phyloP scores from a whole-genome alignment of 78 protist genomes.

The Pelomyxa schiedti region DNA sequence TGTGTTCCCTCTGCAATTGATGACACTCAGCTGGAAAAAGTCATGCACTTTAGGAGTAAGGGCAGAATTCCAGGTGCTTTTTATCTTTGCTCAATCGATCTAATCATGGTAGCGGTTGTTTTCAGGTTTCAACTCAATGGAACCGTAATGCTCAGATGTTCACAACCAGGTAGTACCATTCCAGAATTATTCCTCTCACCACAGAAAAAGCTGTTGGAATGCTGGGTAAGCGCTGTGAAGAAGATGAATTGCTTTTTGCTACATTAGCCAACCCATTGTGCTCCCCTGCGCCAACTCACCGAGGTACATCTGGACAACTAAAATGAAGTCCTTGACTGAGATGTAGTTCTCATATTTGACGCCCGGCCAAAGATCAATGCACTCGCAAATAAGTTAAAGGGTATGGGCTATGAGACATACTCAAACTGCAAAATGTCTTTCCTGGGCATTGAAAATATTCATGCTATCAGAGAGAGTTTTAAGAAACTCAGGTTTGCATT shows the following conservation, averaged over 20 bases:
- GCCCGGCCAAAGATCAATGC: conserved; percentile 66
- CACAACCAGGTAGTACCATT: too few relatives aligned
- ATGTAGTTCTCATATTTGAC: conserved; percentile 6
- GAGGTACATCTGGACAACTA: background rate
- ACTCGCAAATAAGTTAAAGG: conserved; percentile 49
- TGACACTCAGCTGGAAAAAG: conserved; percentile 16
- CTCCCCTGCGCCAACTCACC: conserved; percentile 22
- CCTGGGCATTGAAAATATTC: conserved; percentile 74
- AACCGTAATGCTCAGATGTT: too few relatives aligned
- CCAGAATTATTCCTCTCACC: too few relatives aligned
- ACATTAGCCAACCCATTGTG: background rate
- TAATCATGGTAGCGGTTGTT: too few relatives aligned
- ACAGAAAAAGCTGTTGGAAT: conserved; percentile 42
- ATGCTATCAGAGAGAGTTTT: conserved; percentile 62
- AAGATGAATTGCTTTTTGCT: conserved; percentile 17
- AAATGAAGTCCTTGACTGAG: background rate
- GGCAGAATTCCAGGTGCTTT: conserved; percentile 33
- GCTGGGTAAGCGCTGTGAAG: conserved; percentile 10
- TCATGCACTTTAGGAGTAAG: conserved; percentile 26
- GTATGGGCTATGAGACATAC: conserved; percentile 70
- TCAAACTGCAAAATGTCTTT: conserved; percentile 30
- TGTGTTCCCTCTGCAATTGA: conserved; percentile 17
- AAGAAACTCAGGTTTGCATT: conserved; percentile 15
- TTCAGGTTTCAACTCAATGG: too few relatives aligned
- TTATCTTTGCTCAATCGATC: conserved; percentile 23